A percentile compares a stretch with the other conserved stretches of the same genome.
Conservation (phyloP, 345 rosid genomes). For the Brassica juncea region DNA sequence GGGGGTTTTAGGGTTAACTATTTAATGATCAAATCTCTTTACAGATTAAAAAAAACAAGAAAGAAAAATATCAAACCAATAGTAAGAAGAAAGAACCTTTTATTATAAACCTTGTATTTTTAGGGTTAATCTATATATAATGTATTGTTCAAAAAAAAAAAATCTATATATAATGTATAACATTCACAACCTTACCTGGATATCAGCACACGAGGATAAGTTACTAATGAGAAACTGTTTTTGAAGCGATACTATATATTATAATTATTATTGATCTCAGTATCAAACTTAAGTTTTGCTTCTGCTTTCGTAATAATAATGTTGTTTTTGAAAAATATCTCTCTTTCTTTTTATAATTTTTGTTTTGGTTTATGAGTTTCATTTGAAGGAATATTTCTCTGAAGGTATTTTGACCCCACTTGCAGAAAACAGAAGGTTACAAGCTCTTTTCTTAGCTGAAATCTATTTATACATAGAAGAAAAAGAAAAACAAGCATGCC, state of each 20-base stretch:
- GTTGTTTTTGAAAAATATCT: constrained; percentile 28
- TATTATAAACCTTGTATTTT: background rate
- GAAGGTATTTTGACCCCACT: constrained; percentile 37
- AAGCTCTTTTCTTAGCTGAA: constrained; percentile 26
- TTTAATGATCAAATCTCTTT: background rate
- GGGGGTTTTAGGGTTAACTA: too few species aligned
- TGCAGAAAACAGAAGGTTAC: constrained; percentile 51
- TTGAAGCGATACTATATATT: constrained; percentile 19
- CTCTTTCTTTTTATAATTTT: background rate
- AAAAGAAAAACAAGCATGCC: constrained; percentile 21
- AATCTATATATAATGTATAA: background rate
- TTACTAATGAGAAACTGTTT: constrained; percentile 1
- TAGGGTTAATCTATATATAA: constrained; percentile 2
- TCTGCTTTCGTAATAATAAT: constrained; percentile 36
- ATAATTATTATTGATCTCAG: constrained; percentile 19
- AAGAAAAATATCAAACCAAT: constrained; percentile 20
- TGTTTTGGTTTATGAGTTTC: constrained; percentile 25
- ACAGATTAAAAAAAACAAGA: background rate
- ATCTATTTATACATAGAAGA: constrained; percentile 42
- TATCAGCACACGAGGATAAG: constrained; percentile 14
- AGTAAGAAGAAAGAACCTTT: background rate
- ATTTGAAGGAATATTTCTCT: constrained; percentile 31
- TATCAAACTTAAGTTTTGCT: constrained; percentile 38
- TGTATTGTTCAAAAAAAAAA: too few species aligned
- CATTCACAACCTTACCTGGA: constrained; percentile 19